Evolutionary conservation across 768 basidiomycete genomes (phyloP).

Genomic region (Suillus weaverae): DNA sequence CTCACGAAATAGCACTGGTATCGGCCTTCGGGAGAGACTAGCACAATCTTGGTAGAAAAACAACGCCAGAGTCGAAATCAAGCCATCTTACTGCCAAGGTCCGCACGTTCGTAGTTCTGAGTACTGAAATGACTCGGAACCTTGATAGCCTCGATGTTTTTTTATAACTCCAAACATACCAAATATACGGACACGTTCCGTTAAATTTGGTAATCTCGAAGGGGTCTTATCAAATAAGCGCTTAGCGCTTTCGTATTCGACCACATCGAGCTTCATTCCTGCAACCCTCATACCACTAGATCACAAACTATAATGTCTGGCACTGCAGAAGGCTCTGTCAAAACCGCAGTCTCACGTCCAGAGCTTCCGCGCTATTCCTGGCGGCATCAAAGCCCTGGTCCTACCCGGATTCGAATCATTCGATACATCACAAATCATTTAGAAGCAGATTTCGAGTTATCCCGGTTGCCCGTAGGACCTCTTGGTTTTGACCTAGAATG

Average conservation of each 20-base stretch:
- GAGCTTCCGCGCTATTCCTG: conserved; percentile 23
- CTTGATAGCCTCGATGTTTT: neutral
- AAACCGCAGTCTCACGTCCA: neutral
- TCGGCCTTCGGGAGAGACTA: too few relatives aligned
- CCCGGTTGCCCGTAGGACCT: conserved; percentile 24
- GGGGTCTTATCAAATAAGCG: neutral
- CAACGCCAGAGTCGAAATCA: too few relatives aligned
- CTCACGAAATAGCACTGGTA: neutral
- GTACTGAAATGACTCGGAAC: neutral
- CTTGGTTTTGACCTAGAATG: conserved; percentile 81
- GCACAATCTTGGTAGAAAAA: too few relatives aligned
- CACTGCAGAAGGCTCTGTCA: neutral
- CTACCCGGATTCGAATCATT: conserved; percentile 17
- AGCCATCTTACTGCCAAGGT: neutral
- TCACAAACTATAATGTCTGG: neutral
- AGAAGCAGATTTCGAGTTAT: conserved; percentile 23
- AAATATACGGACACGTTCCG: too few relatives aligned
- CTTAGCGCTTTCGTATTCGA: neutral
- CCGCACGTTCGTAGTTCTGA: neutral
- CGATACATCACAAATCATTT: conserved; percentile 36
- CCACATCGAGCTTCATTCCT: neutral
- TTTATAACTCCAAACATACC: neutral
- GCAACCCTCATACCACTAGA: neutral
- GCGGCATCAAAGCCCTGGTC: conserved; percentile 12
- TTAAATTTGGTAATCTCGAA: neutral